These are phyloP conservation scores for Sporopachydermia lactativora DNA, from an alignment of 805 yeast species.

Conservation along the genomic window DNA sequence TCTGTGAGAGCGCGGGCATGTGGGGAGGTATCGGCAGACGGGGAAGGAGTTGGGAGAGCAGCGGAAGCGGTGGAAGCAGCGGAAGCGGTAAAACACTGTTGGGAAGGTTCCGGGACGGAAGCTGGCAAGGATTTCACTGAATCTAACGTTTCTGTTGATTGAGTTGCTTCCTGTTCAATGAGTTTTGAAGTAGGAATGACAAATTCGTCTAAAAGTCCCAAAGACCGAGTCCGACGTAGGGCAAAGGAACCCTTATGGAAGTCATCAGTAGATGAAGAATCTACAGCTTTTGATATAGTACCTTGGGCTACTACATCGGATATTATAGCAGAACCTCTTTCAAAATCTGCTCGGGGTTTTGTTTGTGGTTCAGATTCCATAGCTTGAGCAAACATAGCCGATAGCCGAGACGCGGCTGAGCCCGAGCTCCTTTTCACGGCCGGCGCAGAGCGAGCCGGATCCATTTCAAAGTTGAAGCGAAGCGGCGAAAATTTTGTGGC, in stretches of 20 bases:
- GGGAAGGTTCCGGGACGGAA: not conserved
- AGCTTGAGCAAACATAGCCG: not conserved
- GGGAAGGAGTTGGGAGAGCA: not conserved
- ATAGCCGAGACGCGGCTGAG: not conserved
- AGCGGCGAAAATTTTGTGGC: too few species aligned
- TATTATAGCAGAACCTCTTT: not conserved
- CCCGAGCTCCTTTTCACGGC: not conserved
- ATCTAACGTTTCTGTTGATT: not conserved
- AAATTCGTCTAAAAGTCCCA: constrained; percentile 67
- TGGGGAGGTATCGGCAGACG: not conserved
- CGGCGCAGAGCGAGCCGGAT: too few species aligned
- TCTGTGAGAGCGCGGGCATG: not conserved
- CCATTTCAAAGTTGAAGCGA: too few species aligned
- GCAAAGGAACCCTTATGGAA: constrained; percentile 59
- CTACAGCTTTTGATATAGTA: constrained; percentile 37
- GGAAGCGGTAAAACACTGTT: not conserved
- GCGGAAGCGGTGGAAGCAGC: not conserved
- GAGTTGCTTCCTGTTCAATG: constrained; percentile 20
- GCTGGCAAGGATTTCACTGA: not conserved
- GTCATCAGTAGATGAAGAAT: constrained; percentile 57
- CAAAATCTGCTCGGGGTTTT: not conserved
- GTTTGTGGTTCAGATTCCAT: not conserved
- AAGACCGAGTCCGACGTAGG: constrained; percentile 67
- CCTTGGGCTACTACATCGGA: not conserved
- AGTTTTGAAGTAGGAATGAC: constrained; percentile 32